Conservation (phyloP, 2,329 filamentous ascomycete species). For the Ophiostoma perfectum region DNA sequence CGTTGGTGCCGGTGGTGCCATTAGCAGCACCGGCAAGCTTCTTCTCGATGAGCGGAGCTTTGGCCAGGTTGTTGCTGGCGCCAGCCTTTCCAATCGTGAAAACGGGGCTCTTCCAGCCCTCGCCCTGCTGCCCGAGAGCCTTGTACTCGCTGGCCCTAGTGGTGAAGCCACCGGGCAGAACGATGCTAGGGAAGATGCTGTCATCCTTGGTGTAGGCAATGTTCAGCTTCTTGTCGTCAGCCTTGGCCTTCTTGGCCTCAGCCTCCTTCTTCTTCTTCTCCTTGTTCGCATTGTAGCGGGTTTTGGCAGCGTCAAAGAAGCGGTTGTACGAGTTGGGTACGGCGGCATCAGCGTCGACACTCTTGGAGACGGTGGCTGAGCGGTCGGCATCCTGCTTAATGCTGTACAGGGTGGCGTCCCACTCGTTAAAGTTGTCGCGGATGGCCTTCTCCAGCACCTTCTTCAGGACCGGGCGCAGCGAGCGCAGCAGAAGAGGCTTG, state of each 20-base stretch:
- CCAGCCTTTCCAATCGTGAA: conserved; percentile 79
- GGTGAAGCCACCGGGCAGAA: conserved; percentile 81
- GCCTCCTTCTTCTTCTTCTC: conserved; percentile 54
- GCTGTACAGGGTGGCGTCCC: conserved; percentile 66
- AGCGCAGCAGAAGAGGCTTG: conserved; percentile 81
- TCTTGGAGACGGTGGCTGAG: conserved; percentile 50
- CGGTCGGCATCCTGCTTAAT: conserved; percentile 79
- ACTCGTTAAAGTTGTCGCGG: conserved; percentile 70
- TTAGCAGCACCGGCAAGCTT: conserved; percentile 35
- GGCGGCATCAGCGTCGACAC: conserved; percentile 63
- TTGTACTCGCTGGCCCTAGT: conserved; percentile 92
- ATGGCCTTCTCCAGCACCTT: conserved; percentile 88
- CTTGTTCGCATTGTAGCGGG: conserved; percentile 69
- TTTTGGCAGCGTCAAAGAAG: conserved; percentile 71
- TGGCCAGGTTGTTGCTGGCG: conserved; percentile 66
- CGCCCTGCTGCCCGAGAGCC: conserved; percentile 78
- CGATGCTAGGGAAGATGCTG: conserved; percentile 80
- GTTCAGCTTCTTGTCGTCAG: conserved; percentile 63
- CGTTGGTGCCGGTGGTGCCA: conserved; percentile 26
- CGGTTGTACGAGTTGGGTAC: conserved; percentile 78
- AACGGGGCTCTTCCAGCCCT: conserved; percentile 90
- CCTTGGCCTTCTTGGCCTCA: conserved; percentile 15
- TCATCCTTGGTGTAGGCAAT: conserved; percentile 81
- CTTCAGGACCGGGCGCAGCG: conserved; percentile 76
- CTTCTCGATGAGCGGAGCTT: conserved; percentile 45